phyloP scores from a whole-genome alignment of 2,329 filamentous ascomycete species.

The Claviceps africana region DNA sequence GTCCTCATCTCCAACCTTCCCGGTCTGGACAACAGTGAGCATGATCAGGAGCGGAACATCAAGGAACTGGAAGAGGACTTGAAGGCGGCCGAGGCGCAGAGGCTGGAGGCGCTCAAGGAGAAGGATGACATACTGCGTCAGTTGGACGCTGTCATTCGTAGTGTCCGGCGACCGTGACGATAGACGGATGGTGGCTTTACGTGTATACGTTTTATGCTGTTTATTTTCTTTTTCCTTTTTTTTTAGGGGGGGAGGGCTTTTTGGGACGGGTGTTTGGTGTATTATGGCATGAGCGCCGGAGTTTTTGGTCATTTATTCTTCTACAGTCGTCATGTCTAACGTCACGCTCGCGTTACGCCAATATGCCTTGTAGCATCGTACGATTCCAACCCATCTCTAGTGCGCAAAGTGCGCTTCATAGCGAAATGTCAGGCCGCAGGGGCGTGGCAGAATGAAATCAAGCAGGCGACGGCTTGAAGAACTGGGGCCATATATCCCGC shows the following conservation, averaged over 20 bases:
- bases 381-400: background rate
- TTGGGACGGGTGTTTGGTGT: background rate
- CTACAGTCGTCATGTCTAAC: background rate
- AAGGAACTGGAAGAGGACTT: conserved; percentile 51
- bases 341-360: background rate
- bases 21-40: conserved; percentile 64
- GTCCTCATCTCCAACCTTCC: conserved; percentile 60
- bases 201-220: background rate
- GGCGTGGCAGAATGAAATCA: background rate
- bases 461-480: conserved; percentile 53
- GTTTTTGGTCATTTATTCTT: conserved; percentile 9
- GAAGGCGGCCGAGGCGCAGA: conserved; percentile 46
- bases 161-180: conserved; percentile 42
- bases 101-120: conserved; percentile 49
- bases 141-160: conserved; percentile 47
- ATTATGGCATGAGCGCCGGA: conserved; percentile 14
- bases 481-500: conserved; percentile 61
- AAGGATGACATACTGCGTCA: conserved; percentile 45
- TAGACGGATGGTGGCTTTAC: background rate
- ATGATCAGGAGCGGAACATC: conserved; percentile 57
- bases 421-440: background rate
- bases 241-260: background rate
- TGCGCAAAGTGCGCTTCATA: background rate
- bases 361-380: background rate
- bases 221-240: too few species aligned